Base-by-base conservation (phyloP, 2,329 filamentous ascomycete species). In the Aspergillus sojae region DNA sequence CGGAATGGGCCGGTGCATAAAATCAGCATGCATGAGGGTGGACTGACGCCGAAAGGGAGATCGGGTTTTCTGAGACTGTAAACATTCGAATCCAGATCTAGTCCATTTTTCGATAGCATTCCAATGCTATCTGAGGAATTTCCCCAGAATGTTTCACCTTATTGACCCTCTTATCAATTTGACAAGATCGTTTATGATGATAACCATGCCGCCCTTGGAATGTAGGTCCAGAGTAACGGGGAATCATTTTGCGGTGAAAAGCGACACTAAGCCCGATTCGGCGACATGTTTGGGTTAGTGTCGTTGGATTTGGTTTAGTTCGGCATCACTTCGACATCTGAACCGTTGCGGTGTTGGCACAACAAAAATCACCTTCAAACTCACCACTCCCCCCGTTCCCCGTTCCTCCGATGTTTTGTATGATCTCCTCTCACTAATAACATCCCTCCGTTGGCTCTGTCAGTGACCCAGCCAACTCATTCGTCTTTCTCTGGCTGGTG, bases 401-500 rank as follows among this genome's bases (percentile, higher is more conserved):
- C n/a, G 45, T 9, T n/a, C 39, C 39, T 41, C 39, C 39, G 19
- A 53, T 53, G 11, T 34, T 19, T 7, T 34, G 10, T 7, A 39
- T 16, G 52, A 62, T 53, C 63, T 64, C 62, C 46, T 43, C 58
- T 57, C 58, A 19, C 26, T 34, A 36, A 28, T n/a, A 36, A 32
- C n/a, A 14, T 39, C 14, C 30, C 32, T 23, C 4, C 32, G n/a
- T 39, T 45, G 36, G 45, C 14, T 30, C 48, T 28, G n/a, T 19
- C 9, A 21, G 30, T 21, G 52, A 21, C 19, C 52, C 10, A 54
- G 52, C 58, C 52, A 28, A 52, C 61, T 62, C 60, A 59, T 60
- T 64, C 61, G 46, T 19, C 30, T 53, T 39, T 57, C 43, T 43
- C 61, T 60, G 73, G 70, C 65, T 68, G 63, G 70, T 72, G 74